Evolutionary conservation across 177 flowering plant genomes (phyloP).

Genomic region (Vitis hybrid): DNA sequence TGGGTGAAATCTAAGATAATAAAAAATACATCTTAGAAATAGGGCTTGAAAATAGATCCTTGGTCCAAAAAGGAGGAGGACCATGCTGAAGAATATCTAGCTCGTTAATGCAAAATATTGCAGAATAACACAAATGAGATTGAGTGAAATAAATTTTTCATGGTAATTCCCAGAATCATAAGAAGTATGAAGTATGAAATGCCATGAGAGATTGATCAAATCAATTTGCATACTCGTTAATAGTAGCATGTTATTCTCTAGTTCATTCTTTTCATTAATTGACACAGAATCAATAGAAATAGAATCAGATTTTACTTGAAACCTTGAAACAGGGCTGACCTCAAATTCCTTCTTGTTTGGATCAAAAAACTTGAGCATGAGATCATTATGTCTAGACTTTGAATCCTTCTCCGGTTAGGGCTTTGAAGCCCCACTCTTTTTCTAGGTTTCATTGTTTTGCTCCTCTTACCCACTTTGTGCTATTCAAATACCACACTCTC

Average conservation of each 20-base stretch:
- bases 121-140: too few relatives aligned
- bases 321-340: constrained; percentile 83
- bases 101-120: too few relatives aligned
- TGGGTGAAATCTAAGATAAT: too few relatives aligned
- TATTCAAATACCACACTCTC: constrained; percentile 34
- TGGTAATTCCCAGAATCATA: too few relatives aligned
- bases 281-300: constrained; percentile 88
- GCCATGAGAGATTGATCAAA: too few relatives aligned
- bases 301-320: constrained; percentile 85
- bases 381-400: constrained; percentile 22
- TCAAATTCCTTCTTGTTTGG: constrained; percentile 76
- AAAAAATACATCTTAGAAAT: too few relatives aligned
- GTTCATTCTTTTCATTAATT: constrained; percentile 89
- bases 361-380: constrained; percentile 30
- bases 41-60: too few relatives aligned
- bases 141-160: too few relatives aligned
- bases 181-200: too few relatives aligned
- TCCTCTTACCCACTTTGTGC: constrained; percentile 24
- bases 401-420: constrained; percentile 26
- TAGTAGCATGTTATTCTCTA: constrained; percentile 63
- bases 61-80: too few relatives aligned
- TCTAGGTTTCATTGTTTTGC: constrained; percentile 23
- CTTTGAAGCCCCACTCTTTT: constrained; percentile 26
- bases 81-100: too few relatives aligned
- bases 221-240: too few relatives aligned